Evolutionary conservation across 148 eudicot genomes (phyloP).

Genomic region (Chenopodium formosanum): DNA sequence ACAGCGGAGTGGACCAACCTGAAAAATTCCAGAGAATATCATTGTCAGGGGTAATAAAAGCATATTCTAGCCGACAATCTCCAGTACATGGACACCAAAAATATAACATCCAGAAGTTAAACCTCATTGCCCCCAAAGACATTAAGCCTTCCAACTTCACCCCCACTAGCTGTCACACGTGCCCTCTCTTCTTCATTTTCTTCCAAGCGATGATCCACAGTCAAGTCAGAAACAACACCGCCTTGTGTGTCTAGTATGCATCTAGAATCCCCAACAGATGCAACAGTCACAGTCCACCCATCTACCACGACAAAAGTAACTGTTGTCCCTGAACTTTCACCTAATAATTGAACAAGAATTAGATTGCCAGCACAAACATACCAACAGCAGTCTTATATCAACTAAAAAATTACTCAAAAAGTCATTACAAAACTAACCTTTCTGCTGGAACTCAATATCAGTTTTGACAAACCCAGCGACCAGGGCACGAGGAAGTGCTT

Average conservation of each 20-base stretch:
- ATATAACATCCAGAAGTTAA: constrained; percentile 7
- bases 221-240: constrained; percentile 82
- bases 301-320: constrained; percentile 96
- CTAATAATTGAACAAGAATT: constrained; percentile 36
- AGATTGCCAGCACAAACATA: neutral
- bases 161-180: constrained; percentile 96
- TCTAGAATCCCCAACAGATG: constrained; percentile 97
- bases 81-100: neutral
- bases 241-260: constrained; percentile 94
- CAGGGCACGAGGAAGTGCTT: constrained; percentile 85
- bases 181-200: constrained; percentile 92
- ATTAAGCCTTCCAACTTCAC: constrained; percentile 95
- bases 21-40: constrained; percentile 7
- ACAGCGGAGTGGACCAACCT: constrained; percentile 98
- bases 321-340: constrained; percentile 95
- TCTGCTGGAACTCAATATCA: constrained; percentile 93
- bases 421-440: constrained; percentile 47
- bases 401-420: neutral
- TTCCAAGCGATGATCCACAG: constrained; percentile 94
- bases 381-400: neutral
- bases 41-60: neutral
- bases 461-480: constrained; percentile 99
- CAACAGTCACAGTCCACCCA: constrained; percentile 98
- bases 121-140: constrained; percentile 84
- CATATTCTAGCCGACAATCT: neutral